Base-by-base conservation (phyloP, 805 yeast species). In the Vanderwaltozyma yarrowii region DNA sequence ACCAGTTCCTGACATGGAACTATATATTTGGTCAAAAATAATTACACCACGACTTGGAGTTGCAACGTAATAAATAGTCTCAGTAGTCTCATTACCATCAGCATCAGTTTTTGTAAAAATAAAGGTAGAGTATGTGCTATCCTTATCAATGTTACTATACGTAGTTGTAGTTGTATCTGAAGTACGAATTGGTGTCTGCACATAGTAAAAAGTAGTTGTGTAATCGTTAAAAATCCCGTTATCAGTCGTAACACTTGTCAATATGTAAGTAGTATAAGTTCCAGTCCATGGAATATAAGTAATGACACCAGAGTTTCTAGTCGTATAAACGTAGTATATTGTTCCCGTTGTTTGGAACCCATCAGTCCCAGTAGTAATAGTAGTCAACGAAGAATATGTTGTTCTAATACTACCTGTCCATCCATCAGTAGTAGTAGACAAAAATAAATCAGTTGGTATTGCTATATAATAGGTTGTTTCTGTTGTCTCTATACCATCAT, bases 121-220 rank as follows among this genome's bases (percentile, higher is more conserved):
- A 21, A 10, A 21, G 24, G 49, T 44, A 3, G 45, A 35, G 26
- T 35, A 35, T 8, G 46, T 43, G 11, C 32, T 30, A 11, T 41
- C 35, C 10, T n/a, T 23, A 3, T 41, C 28, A 6, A 29, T 38
- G 18, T 31, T 37, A 35, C 40, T 30, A 11, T 32, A 28, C 2
- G 30, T 33, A 14, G 30, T 16, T 12, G 12, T 33, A 16, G 27
- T 18, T 12, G n/a, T 25, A n/a, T 19, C 18, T 3, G 30, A 25
- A 21, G 12, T 12, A 13, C 14, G 16, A 2, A 17, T 25, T 18
- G 36, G 36, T 12, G 24, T 33, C 13, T 33, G 5, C 10, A 33
- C 13, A 17, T 26, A 33, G n/a, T 33, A 33, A 13, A 8, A 33
- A 3, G 36, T 26, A 2, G 30, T 23, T 3, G 28, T 21, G 10